Evolutionary conservation across 352 stramenopile species (phyloP).

Genomic region (Aphanomyces cochlioides): DNA sequence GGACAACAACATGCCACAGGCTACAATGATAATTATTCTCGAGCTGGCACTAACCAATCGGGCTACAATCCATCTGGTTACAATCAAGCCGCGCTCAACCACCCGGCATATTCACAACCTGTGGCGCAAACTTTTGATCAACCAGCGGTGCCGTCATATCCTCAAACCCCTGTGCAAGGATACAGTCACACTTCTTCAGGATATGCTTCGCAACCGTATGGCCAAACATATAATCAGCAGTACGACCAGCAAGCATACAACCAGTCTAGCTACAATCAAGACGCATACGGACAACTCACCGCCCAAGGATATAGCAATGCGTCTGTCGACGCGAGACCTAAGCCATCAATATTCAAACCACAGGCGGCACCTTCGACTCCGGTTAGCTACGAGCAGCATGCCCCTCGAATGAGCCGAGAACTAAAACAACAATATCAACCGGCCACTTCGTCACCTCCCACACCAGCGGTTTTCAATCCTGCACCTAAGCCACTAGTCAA

Average conservation of each 20-base stretch:
- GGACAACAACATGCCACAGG: too few species aligned
- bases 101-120: neutral
- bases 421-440: conserved; percentile 22
- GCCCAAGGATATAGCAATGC: neutral
- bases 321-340: neutral
- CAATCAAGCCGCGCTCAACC: neutral
- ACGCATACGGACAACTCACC: neutral
- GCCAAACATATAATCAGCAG: neutral
- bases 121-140: conserved; percentile 20
- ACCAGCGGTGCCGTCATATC: conserved; percentile 7
- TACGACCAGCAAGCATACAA: neutral
- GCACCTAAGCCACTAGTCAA: neutral
- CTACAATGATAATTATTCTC: too few species aligned
- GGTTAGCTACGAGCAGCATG: conserved; percentile 1
- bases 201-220: neutral
- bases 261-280: neutral
- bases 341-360: conserved; percentile 22
- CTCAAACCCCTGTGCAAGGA: conserved; percentile 3
- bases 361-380: neutral
- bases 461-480: conserved; percentile 6
- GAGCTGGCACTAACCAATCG: too few species aligned
- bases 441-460: neutral
- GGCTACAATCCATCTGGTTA: too few species aligned
- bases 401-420: conserved; percentile 16
- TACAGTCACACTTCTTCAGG: neutral